phyloP scores from a whole-genome alignment of 129 eudicot genomes.

The Flaveria sonorensis region DNA sequence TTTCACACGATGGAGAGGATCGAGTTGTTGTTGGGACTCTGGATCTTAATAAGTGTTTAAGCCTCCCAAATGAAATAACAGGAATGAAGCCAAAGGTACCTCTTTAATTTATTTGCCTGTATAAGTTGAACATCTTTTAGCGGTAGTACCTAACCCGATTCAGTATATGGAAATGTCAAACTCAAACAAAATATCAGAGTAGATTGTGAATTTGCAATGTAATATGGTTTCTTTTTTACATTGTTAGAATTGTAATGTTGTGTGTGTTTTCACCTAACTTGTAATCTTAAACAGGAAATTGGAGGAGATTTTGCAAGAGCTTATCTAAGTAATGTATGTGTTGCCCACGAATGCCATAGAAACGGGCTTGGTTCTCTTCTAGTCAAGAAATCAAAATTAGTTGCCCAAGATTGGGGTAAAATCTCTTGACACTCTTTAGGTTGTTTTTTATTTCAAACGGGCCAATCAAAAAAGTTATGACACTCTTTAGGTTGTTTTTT shows the following conservation, averaged over 20 bases:
- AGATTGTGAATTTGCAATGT: neutral
- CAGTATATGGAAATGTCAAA: neutral
- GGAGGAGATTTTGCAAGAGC: constrained; percentile 87
- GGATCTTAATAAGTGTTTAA: constrained; percentile 75
- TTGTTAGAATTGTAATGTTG: neutral
- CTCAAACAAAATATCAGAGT: neutral
- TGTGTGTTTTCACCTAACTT: neutral
- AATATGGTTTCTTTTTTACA: neutral
- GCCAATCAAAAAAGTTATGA: neutral
- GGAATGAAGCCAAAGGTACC: constrained; percentile 86
- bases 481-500: neutral
- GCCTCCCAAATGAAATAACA: constrained; percentile 87
- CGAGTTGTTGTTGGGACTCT: constrained; percentile 79
- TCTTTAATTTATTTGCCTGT: neutral
- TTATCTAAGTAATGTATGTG: constrained; percentile 86
- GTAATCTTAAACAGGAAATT: constrained; percentile 55
- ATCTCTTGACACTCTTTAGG: neutral
- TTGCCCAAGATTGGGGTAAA: constrained; percentile 90
- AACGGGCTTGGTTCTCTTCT: constrained; percentile 73
- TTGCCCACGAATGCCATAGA: constrained; percentile 78
- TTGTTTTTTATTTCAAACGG: neutral
- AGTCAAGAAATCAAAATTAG: constrained; percentile 53
- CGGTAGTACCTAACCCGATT: neutral
- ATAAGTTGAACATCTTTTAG: too few relatives aligned
- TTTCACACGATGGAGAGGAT: constrained; percentile 59